phyloP scores from a whole-genome alignment of 2,329 filamentous ascomycete genomes.

The Alternaria gaisen region DNA sequence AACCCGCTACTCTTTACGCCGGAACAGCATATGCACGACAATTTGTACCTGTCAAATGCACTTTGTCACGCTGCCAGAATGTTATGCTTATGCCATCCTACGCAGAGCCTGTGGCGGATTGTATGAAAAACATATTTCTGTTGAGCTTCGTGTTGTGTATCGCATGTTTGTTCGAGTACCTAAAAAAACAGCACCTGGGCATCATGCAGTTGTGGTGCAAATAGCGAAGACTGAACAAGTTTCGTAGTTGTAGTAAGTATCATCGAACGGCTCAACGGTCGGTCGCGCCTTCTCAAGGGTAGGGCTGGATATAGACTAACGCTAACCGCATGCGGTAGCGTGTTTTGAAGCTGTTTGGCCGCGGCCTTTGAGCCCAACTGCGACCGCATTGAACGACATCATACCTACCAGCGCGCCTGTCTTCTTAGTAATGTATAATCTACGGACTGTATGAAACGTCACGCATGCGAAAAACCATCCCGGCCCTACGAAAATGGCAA shows the following conservation, averaged over 20 bases:
- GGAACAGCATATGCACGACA: no score
- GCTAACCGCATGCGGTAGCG: constrained; percentile 28
- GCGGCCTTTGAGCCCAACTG: constrained; percentile 18
- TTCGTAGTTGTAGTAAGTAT: not conserved
- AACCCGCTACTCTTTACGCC: no score
- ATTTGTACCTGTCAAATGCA: no score
- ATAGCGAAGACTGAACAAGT: not conserved
- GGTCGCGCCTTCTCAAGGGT: not conserved
- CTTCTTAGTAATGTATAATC: constrained; percentile 43
- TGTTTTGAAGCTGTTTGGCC: constrained; percentile 31
- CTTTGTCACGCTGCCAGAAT: no score
- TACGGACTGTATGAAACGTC: constrained; percentile 27
- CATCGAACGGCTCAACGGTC: not conserved
- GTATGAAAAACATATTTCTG: not conserved
- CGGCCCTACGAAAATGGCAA: constrained; percentile 36
- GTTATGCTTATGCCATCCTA: not conserved
- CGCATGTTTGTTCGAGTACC: not conserved
- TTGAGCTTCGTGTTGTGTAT: not conserved
- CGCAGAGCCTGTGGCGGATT: not conserved
- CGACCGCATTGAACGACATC: constrained; percentile 16
- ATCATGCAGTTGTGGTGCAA: not conserved
- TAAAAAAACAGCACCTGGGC: not conserved
- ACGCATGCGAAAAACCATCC: constrained; percentile 1
- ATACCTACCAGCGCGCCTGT: constrained; percentile 20
- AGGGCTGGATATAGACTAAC: not conserved